These are phyloP conservation scores for Leucocoprinus birnbaumii DNA, from an alignment of 768 basidiomycete species.

Conservation along the genomic window DNA sequence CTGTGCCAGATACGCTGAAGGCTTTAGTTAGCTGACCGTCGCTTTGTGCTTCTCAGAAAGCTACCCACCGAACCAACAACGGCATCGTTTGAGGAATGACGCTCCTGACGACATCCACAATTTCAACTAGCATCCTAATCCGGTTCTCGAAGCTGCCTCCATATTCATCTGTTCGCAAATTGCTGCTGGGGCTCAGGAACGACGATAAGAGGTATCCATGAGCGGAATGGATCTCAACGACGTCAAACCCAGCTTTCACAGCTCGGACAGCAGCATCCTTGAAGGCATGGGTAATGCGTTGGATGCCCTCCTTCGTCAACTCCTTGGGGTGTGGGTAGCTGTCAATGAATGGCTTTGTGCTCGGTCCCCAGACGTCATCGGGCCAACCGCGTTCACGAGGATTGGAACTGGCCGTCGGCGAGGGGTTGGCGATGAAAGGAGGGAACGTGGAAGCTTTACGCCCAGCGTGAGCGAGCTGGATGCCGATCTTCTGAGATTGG, in stretches of 20 bases:
- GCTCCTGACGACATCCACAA: conserved; percentile 61
- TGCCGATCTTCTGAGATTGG: conserved; percentile 64
- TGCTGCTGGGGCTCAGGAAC: conserved; percentile 59
- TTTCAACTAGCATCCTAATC: conserved; percentile 55
- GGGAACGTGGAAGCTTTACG: conserved; percentile 67
- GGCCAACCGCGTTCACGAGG: conserved; percentile 48
- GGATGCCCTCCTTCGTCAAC: conserved; percentile 54
- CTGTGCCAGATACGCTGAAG: conserved; percentile 62
- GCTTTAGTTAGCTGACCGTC: background rate
- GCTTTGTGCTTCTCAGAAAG: background rate
- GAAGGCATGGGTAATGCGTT: conserved; percentile 54
- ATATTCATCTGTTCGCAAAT: conserved; percentile 66
- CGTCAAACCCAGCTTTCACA: conserved; percentile 57
- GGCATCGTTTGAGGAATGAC: conserved; percentile 62
- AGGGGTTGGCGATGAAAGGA: conserved; percentile 47
- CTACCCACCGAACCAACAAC: conserved; percentile 63
- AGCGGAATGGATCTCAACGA: conserved; percentile 60
- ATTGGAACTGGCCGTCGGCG: conserved; percentile 22
- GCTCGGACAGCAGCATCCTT: conserved; percentile 48
- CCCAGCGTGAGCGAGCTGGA: conserved; percentile 77
- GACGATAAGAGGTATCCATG: conserved; percentile 58
- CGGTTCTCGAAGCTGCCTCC: conserved; percentile 74
- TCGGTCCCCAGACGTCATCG: conserved; percentile 55
- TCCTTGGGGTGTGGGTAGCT: conserved; percentile 51
- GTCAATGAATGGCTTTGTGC: conserved; percentile 40